Conservation (phyloP, 495 filamentous ascomycete species). For the Staphylotrichum longicolle region DNA sequence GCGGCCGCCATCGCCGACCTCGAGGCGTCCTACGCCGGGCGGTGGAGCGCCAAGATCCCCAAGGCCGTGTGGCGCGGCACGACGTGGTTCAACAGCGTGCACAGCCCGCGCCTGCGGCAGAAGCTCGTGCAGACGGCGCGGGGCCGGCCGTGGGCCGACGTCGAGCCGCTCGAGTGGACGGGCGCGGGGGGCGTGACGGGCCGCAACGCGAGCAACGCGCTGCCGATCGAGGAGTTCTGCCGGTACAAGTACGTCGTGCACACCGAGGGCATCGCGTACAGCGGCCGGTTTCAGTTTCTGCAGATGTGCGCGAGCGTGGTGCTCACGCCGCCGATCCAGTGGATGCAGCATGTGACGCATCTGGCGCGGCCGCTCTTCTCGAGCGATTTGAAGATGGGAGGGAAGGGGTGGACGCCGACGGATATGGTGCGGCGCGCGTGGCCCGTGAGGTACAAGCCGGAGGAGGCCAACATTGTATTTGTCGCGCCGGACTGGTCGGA, state of each 20-base stretch:
- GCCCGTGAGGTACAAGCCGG: constrained; percentile 37
- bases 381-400: constrained; percentile 26
- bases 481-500: constrained; percentile 54
- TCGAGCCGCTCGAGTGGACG: constrained; percentile 46
- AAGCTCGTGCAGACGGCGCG: constrained; percentile 40
- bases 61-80: constrained; percentile 71
- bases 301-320: constrained; percentile 51
- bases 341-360: constrained; percentile 53
- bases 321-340: constrained; percentile 47
- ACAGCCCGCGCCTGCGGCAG: constrained; percentile 42
- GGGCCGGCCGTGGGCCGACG: constrained; percentile 49
- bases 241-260: constrained; percentile 54
- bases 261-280: constrained; percentile 62
- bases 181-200: background rate
- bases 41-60: constrained; percentile 55
- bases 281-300: constrained; percentile 54
- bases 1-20: constrained; percentile 43
- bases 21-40: constrained; percentile 25
- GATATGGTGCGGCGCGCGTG: constrained; percentile 33
- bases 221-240: constrained; percentile 51
- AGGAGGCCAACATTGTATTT: constrained; percentile 53
- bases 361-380: constrained; percentile 45
- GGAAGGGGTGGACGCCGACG: constrained; percentile 21
- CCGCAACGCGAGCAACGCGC: constrained; percentile 36
- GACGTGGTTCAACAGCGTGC: constrained; percentile 48